These are phyloP conservation scores for Gaertneriomyces sp. DNA, from an alignment of 192 early-diverging fungal species.

Conservation along the genomic window DNA sequence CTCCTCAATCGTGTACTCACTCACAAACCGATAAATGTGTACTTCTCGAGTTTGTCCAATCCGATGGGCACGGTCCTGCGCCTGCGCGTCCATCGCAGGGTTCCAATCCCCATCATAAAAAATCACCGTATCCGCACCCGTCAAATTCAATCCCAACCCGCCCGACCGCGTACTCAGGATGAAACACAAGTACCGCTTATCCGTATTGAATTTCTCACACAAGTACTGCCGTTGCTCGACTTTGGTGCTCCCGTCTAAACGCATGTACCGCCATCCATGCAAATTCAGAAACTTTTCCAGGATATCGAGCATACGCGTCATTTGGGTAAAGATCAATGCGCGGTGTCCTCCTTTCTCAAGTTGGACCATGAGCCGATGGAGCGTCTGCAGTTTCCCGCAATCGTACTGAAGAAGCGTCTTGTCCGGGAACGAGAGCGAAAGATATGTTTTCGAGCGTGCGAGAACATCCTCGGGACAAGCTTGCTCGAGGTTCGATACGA, in stretches of 20 bases:
- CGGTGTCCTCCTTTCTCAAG: slow-evolving; percentile 76
- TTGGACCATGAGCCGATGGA: slow-evolving; percentile 71
- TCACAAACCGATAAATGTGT: slow-evolving; percentile 77
- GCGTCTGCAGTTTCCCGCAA: slow-evolving; percentile 80
- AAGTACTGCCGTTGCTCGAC: slow-evolving; percentile 78
- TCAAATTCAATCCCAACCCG: slow-evolving; percentile 32
- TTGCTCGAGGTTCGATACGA: not conserved
- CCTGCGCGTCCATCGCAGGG: slow-evolving; percentile 85
- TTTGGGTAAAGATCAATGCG: slow-evolving; percentile 89
- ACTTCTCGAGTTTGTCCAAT: slow-evolving; percentile 89
- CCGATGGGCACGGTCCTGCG: slow-evolving; percentile 88
- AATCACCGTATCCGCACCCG: slow-evolving; percentile 31
- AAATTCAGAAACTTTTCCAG: slow-evolving; percentile 88
- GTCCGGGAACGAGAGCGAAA: slow-evolving; percentile 79
- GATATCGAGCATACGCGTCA: slow-evolving; percentile 85
- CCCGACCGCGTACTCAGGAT: slow-evolving; percentile 28
- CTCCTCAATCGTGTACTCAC: slow-evolving; percentile 75
- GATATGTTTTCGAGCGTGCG: slow-evolving; percentile 55
- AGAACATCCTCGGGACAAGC: slow-evolving; percentile 45
- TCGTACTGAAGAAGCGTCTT: slow-evolving; percentile 79
- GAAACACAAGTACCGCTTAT: slow-evolving; percentile 60
- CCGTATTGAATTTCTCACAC: slow-evolving; percentile 88
- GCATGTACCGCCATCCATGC: slow-evolving; percentile 82
- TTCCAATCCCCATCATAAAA: slow-evolving; percentile 61
- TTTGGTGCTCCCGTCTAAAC: slow-evolving; percentile 84